Evolutionary conservation across 768 basidiomycete genomes (phyloP), one percentile per base, ranked within the genome.

Genomic region (Serendipita sp.): DNA sequence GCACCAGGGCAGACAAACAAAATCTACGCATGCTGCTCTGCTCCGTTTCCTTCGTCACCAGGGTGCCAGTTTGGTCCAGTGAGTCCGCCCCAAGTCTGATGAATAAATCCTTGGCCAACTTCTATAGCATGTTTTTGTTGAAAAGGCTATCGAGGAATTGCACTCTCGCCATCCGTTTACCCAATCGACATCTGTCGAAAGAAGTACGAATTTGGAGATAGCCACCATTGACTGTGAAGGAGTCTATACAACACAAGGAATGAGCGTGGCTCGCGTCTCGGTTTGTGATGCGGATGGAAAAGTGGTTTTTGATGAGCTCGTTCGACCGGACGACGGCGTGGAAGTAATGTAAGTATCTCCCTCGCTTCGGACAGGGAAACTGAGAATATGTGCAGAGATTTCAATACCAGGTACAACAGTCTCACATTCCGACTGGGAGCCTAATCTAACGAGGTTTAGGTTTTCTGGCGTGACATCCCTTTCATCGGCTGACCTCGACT

Each of bases 191-290:
- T 27, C 43, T 31, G 62, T 71, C 76, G 58, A 70, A 70, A 10
- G 65, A 1, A 75, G 76, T 62, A 72, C 75, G 1, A 76, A 80
- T 0, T 74, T 91, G 50, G 88, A 93, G 64, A 81, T 97, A 3
- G 88, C 85, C 3, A 91, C 91, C 0, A 76, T 98, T 60, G 96
- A 99, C 72, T 98, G 96, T 71, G 96, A 99, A 74, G 92, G 98
- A 89, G 79, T 97, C 6, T 92, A 94, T 75, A 88, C 91, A 0
- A 97, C 94, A 0, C 89, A 88, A 3, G 96, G 96, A 0, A 83
- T 91, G 80, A 84, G 87, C 23, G 83, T 96, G 2, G 95, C 92
- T 2, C 82, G 96, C 2, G 84, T 96, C 1, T 96, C 94, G 0
- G 82, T 95, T 4, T 83, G 98, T 1, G 88, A 95, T 70, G 86